Evolutionary conservation across 2,329 filamentous ascomycete species (phyloP), one percentile per base, ranked within the genome.

Genomic region (Corynespora cassiicola): DNA sequence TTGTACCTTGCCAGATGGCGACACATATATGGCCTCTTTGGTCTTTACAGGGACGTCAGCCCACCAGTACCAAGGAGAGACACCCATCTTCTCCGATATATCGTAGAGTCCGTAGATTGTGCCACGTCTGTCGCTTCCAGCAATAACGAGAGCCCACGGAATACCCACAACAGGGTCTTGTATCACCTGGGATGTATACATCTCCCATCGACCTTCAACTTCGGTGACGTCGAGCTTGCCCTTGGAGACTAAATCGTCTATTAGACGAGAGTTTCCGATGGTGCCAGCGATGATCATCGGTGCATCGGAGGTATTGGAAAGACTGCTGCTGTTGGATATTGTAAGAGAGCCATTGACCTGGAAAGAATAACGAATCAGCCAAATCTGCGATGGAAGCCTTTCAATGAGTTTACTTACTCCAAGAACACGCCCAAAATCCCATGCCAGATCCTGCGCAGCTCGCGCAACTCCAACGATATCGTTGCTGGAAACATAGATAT

Each of bases 101-200:
- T 84, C 82, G 65, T 88, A 87, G 9, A 86, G 66, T 4, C 84
- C 85, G 51, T 76, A 88, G 36, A 88, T 85, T 2, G 81, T 80
- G 3, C 81, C 82, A 41, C 84, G 71, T 39, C 79, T 79, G 56
- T 88, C 84, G 49, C 79, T 83, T 7, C 67, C 84, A 7, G 78
- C 82, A 52, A 88, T 79, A 0, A 87, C 78, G 8, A 88, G 69
- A 1, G 84, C 84, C 32, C 69, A 71, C 0, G 73, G 50, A 11
- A 81, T 74, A 9, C 78, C 81, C 0, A 74, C 67, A 6, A 84
- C 56, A 0, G 85, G 84, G 18, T 75, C 67, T 3, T 74, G 60
- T 1, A 87, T 72, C 3, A 87, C 48, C 31, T 75, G 69, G 11
- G 78, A 82, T 15, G 75, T 70, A 56, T 85, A 88, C 0, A 82